Evolutionary conservation across 768 basidiomycete genomes (phyloP).

Genomic region (Lactifluus subvellereus): DNA sequence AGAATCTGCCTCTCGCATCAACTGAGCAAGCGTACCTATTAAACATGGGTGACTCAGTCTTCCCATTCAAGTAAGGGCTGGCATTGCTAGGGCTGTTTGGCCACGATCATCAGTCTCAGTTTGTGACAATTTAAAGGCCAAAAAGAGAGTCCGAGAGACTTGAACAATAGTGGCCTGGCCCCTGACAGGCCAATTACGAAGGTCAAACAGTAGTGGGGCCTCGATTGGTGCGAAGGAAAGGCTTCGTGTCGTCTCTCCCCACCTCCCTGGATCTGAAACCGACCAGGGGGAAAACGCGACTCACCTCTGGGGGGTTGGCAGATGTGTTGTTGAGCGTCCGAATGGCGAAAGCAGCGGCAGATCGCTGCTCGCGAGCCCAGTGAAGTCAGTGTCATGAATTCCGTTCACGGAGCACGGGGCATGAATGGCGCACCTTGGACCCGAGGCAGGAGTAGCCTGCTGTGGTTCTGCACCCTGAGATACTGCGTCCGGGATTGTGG

Average conservation of each 20-base stretch:
- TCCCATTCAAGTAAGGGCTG: conserved; percentile 20
- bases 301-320: conserved; percentile 35
- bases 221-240: not conserved
- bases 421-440: conserved; percentile 4
- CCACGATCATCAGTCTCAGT: not conserved
- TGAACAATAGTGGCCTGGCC: not conserved
- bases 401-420: too few species aligned
- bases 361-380: conserved; percentile 2
- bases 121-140: not conserved
- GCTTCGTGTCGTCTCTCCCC: not conserved
- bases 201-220: not conserved
- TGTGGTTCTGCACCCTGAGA: conserved; percentile 1
- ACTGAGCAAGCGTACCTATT: not conserved
- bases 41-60: conserved; percentile 9
- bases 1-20: not conserved
- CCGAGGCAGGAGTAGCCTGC: conserved; percentile 3
- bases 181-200: not conserved
- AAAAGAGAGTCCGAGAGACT: not conserved
- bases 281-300: conserved; percentile 11
- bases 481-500: not conserved
- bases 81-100: conserved; percentile 15
- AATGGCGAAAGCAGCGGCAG: conserved; percentile 14
- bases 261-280: not conserved
- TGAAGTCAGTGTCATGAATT: not conserved
- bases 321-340: conserved; percentile 25